Conservation (phyloP, 2,329 filamentous ascomycete species). For the Capronia epimyces region DNA sequence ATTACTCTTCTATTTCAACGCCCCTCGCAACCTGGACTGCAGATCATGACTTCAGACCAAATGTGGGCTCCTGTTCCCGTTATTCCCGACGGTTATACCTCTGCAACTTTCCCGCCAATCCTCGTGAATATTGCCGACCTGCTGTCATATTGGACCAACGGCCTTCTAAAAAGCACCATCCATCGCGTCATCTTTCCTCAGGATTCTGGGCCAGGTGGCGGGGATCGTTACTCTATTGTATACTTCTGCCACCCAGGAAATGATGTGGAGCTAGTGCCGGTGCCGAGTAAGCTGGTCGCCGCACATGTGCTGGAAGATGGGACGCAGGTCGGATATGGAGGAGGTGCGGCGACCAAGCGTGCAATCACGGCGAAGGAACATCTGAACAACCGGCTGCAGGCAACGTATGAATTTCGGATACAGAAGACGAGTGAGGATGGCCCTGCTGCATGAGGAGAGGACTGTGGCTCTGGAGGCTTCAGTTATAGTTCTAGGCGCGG, state of each 20-base stretch:
- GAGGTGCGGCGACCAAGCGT: constrained; percentile 35
- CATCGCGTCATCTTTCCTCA: constrained; percentile 75
- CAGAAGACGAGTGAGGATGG: constrained; percentile 13
- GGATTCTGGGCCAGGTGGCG: constrained; percentile 37
- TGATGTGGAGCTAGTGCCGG: constrained; percentile 48
- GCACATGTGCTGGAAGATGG: constrained; percentile 31
- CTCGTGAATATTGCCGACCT: constrained; percentile 66
- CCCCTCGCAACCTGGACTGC: constrained; percentile 75
- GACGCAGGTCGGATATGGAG: constrained; percentile 40
- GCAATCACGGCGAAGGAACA: constrained; percentile 56
- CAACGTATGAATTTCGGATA: constrained; percentile 50
- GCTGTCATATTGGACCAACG: constrained; percentile 83
- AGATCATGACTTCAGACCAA: constrained; percentile 61
- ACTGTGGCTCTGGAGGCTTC: not conserved
- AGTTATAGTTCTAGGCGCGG: too few species aligned
- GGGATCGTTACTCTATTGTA: constrained; percentile 54
- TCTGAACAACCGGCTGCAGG: constrained; percentile 52
- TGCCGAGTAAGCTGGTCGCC: constrained; percentile 50
- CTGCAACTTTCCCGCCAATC: constrained; percentile 60
- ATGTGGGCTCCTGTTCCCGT: constrained; percentile 65
- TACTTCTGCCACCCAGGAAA: constrained; percentile 61
- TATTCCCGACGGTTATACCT: constrained; percentile 49
- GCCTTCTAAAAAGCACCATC: constrained; percentile 77
- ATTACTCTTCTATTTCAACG: constrained; percentile 75
- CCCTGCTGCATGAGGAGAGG: not conserved